Percentiles rank a stretch among this genome's conserved stretches.
phyloP scores from a whole-genome alignment of 176 grass and related monocot genomes.

The Triticum dicoccoides region DNA sequence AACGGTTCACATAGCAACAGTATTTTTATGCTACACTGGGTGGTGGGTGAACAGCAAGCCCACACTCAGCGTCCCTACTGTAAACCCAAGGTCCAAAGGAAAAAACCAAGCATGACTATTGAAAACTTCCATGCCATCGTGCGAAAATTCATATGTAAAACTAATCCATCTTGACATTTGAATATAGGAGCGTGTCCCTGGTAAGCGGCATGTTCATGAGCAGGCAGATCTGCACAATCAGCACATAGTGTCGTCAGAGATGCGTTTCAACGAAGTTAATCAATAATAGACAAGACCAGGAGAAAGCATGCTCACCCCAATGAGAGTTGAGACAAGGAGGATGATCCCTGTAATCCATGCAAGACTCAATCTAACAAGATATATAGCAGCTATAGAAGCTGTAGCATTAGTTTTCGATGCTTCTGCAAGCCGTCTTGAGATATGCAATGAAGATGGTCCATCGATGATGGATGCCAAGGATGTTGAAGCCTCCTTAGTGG shows the following conservation, averaged over 20 bases:
- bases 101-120: neutral
- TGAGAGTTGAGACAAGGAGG: slow-evolving; percentile 78
- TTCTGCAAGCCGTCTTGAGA: slow-evolving; percentile 72
- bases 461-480: slow-evolving; percentile 55
- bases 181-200: slow-evolving; percentile 91
- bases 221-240: slow-evolving; percentile 66
- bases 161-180: slow-evolving; percentile 94
- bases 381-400: slow-evolving; percentile 26
- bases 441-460: slow-evolving; percentile 54
- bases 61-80: neutral
- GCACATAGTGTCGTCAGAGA: neutral
- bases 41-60: neutral
- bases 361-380: slow-evolving; percentile 69
- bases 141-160: slow-evolving; percentile 8
- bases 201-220: slow-evolving; percentile 89
- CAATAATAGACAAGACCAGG: neutral
- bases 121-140: neutral
- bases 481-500: slow-evolving; percentile 38
- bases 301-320: slow-evolving; percentile 66
- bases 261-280: neutral
- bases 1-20: neutral
- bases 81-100: neutral
- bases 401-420: slow-evolving; percentile 36
- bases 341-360: slow-evolving; percentile 95
- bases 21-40: slow-evolving; percentile 15